Evolutionary conservation across 2,329 filamentous ascomycete species (phyloP).

Genomic region (Calonectria pauciramosa): DNA sequence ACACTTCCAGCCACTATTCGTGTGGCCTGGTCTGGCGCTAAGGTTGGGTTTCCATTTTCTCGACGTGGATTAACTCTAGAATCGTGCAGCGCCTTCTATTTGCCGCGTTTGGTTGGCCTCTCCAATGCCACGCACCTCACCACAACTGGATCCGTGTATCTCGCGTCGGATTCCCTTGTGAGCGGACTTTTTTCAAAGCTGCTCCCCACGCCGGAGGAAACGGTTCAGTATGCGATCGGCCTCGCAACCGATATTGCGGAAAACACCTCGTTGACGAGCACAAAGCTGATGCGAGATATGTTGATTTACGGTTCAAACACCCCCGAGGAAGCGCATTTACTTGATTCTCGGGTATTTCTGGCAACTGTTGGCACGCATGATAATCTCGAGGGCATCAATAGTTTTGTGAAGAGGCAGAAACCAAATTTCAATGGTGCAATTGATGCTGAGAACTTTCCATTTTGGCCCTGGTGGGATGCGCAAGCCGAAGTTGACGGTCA

Average conservation of each 20-base stretch:
- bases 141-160: conserved; percentile 12
- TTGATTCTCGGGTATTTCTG: conserved; percentile 13
- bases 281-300: conserved; percentile 29
- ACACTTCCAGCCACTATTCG: conserved; percentile 25
- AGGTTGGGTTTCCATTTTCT: conserved; percentile 17
- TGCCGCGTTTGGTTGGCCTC: conserved; percentile 18
- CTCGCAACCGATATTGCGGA: conserved; percentile 18
- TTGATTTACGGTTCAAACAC: conserved; percentile 17
- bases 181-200: conserved; percentile 21
- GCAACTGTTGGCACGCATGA: conserved; percentile 7
- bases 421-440: neutral
- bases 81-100: conserved; percentile 26
- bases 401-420: conserved; percentile 17
- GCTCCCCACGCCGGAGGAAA: conserved; percentile 17
- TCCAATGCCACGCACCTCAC: conserved; percentile 24
- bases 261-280: conserved; percentile 20
- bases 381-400: conserved; percentile 20
- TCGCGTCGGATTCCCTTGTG: conserved; percentile 6
- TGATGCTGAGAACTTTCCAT: neutral
- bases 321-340: conserved; percentile 15
- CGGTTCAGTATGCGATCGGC: neutral
- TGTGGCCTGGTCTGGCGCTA: conserved; percentile 23
- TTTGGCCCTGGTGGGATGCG: conserved; percentile 19
- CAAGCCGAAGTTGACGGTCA: neutral
- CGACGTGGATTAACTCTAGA: conserved; percentile 19